Percentiles rank a stretch among this genome's conserved stretches.
Evolutionary conservation across 2,329 filamentous ascomycete genomes (phyloP).

Genomic region (Ceratocystis diversiconidia): DNA sequence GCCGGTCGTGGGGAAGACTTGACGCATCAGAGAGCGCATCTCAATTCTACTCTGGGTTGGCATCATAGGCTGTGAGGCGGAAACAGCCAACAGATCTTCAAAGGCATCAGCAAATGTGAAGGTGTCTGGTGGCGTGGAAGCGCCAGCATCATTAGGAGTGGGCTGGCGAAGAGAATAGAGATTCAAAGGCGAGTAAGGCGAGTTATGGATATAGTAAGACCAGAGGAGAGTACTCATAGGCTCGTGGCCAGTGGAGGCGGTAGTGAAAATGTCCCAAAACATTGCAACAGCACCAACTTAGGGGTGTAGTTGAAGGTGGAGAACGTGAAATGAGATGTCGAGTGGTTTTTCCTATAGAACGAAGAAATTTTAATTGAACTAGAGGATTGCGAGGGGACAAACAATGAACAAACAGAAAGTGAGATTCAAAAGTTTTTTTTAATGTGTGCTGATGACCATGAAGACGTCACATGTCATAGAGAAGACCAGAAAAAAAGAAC

Average conservation of each 20-base stretch:
- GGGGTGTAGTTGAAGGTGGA: neutral
- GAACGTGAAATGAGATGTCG: neutral
- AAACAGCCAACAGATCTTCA: conserved; percentile 40
- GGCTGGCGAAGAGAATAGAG: conserved; percentile 36
- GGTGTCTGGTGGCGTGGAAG: conserved; percentile 25
- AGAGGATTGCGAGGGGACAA: neutral
- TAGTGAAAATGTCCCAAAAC: conserved; percentile 16
- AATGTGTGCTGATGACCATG: no score
- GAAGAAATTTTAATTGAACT: neutral
- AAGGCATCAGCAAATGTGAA: conserved; percentile 45
- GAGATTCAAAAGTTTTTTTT: no score
- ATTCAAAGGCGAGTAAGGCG: conserved; percentile 32
- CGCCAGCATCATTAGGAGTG: conserved; percentile 31
- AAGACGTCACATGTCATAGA: no score
- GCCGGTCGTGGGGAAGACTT: conserved; percentile 27
- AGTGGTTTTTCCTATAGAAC: neutral
- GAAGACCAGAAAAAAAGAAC: no score
- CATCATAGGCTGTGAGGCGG: conserved; percentile 30
- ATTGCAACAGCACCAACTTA: neutral
- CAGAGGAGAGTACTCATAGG: conserved; percentile 12
- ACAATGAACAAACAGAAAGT: no score
- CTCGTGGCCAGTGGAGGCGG: conserved; percentile 9
- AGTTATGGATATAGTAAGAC: conserved; percentile 20
- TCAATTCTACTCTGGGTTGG: conserved; percentile 28
- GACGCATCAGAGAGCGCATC: conserved; percentile 27